Conservation (phyloP, 2,329 filamentous ascomycete genomes). For the Trichoderma citrinoviride region DNA sequence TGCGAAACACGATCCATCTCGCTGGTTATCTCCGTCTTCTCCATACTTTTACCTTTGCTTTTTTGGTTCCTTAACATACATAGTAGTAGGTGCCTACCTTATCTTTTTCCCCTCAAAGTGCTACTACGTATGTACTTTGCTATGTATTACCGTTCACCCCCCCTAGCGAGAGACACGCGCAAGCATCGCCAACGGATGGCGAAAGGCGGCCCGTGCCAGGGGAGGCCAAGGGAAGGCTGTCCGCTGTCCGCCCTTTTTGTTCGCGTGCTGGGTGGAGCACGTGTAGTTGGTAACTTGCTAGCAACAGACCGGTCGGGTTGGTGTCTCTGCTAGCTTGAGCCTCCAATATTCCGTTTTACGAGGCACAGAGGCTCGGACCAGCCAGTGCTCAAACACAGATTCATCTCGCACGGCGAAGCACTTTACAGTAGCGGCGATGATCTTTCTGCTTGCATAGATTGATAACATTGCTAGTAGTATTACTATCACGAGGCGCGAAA, state of each 20-base stretch:
- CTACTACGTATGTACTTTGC: too few species aligned
- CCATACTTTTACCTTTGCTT: not conserved
- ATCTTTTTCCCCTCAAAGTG: too few species aligned
- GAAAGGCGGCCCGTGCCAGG: conserved; percentile 17
- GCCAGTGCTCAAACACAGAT: too few species aligned
- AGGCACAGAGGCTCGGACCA: too few species aligned
- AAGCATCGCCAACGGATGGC: not conserved
- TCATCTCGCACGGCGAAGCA: too few species aligned
- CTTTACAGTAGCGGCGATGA: not conserved
- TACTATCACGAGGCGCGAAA: not conserved
- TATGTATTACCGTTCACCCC: too few species aligned
- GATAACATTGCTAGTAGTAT: not conserved
- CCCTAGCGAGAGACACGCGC: not conserved
- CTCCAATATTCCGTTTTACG: not conserved
- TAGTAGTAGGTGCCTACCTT: too few species aligned
- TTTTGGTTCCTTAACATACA: not conserved
- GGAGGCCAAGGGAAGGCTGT: conserved; percentile 9
- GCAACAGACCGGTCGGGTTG: not conserved
- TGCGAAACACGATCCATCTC: conserved; percentile 8
- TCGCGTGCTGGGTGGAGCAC: conserved; percentile 10
- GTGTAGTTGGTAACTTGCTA: not conserved
- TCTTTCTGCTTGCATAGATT: not conserved
- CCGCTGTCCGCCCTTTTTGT: not conserved
- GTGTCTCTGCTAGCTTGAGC: conserved; percentile 2
- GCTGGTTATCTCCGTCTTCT: not conserved